Base-by-base conservation (phyloP, 1,284 basidiomycete species). In the Trichosporon ovoides region DNA sequence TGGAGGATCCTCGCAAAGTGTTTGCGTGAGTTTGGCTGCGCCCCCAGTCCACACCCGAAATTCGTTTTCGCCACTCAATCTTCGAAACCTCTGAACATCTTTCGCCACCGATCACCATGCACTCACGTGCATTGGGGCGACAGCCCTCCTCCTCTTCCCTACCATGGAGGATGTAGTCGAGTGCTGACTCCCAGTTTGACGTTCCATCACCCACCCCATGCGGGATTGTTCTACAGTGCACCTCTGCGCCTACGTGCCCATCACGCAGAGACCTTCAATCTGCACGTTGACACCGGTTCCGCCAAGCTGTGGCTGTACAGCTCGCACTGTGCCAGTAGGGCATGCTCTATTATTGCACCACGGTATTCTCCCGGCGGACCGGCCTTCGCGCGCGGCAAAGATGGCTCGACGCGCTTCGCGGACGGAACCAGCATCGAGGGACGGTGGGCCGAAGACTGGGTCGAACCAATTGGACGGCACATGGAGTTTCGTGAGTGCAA, bases 231-330 rank as follows among this genome's bases (percentile, higher is more conserved):
- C 24, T 48, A 48, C 43, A 48, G 22, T 9, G 43, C 28, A 16
- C 43, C 43, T 3, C 16, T 48, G 4, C 43, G 24, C 14, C n/a
- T 48, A 22, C 22, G 43, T n/a, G 43, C 24, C 3, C 6, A 10
- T 14, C 43, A 48, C 12, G 7, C 16, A 22, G 43, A 48, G 43
- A 18, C 16, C 7, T 48, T 48, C 13, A 24, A 48, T 14, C 22
- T 48, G 24, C 43, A 48, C 11, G 43, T 48, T 16, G 43, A 48
- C 24, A 48, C 43, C 6, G 43, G 43, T 6, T 48, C 43, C 7
- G 43, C 22, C 24, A 48, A 48, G 24, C 24, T 48, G 43, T 48
- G 43, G 43, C 43, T 48, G 13, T 48, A 48, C 43, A 48, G 43
- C 43, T 31, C 24, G 5, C 43, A 48, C 28, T 48, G 43, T n/a